Percentiles rank a stretch among this genome's conserved stretches.
Conservation (phyloP, 1,284 basidiomycete genomes). For the Cryptococcus wingfieldii region DNA sequence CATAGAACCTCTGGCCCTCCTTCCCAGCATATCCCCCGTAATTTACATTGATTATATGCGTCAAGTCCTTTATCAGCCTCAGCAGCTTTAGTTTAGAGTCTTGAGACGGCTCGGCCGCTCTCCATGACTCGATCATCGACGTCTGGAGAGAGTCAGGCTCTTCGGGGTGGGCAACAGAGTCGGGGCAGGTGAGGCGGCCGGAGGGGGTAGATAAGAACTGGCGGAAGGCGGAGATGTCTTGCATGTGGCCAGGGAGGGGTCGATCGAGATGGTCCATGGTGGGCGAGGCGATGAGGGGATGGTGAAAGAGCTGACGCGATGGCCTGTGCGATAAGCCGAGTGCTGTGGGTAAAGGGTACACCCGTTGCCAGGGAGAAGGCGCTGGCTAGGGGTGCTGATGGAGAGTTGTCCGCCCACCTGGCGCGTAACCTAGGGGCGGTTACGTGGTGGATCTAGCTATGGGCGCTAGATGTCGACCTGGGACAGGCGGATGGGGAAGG, state of each 20-base stretch:
- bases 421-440: too few relatives aligned
- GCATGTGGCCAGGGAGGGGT: not conserved
- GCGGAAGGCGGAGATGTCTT: constrained; percentile 19
- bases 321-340: too few relatives aligned
- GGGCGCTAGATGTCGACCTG: too few relatives aligned
- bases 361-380: too few relatives aligned
- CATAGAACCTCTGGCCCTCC: constrained; percentile 22
- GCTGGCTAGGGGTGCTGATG: too few relatives aligned
- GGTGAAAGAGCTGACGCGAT: too few relatives aligned
- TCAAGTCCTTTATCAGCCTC: constrained; percentile 17
- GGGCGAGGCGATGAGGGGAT: too few relatives aligned
- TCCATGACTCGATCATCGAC: constrained; percentile 23
- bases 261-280: not conserved
- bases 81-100: constrained; percentile 10
- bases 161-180: constrained; percentile 2
- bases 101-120: constrained; percentile 17
- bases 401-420: too few relatives aligned
- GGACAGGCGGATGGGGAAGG: too few relatives aligned
- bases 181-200: constrained; percentile 13
- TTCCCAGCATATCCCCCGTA: constrained; percentile 7
- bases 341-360: too few relatives aligned
- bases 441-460: too few relatives aligned
- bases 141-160: constrained; percentile 18
- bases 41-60: constrained; percentile 11
- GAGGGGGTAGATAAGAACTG: constrained; percentile 17